Conservation (phyloP, 768 basidiomycete species). For the Pulveroboletus sp. region DNA sequence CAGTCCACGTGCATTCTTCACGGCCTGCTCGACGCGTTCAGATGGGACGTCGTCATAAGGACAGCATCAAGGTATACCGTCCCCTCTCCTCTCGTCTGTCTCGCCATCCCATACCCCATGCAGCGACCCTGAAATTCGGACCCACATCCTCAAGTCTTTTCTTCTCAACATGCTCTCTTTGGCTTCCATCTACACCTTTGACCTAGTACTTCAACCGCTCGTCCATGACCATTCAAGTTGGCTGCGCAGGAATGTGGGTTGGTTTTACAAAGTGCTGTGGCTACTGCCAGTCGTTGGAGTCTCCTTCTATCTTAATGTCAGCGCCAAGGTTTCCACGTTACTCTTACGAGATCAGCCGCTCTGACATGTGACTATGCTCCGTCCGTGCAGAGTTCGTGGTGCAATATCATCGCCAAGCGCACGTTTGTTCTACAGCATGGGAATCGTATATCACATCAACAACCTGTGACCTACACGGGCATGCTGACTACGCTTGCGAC, state of each 20-base stretch:
- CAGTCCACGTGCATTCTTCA: constrained; percentile 55
- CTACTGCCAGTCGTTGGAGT: constrained; percentile 68
- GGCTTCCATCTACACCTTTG: constrained; percentile 71
- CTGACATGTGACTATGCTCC: constrained; percentile 6
- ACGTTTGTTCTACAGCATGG: constrained; percentile 72
- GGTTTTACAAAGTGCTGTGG: constrained; percentile 78
- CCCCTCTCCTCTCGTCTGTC: constrained; percentile 5
- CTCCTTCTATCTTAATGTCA: constrained; percentile 80
- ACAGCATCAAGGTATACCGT: constrained; percentile 53
- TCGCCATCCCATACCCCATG: constrained; percentile 9
- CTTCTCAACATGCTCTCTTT: constrained; percentile 69
- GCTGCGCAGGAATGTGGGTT: constrained; percentile 67
- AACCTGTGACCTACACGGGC: constrained; percentile 59
- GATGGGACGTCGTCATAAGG: constrained; percentile 61
- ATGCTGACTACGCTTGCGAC: constrained; percentile 72
- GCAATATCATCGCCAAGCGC: constrained; percentile 67
- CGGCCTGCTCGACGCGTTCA: constrained; percentile 67
- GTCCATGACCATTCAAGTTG: constrained; percentile 58
- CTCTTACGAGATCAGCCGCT: constrained; percentile 6
- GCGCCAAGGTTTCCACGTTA: constrained; percentile 24
- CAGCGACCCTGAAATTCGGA: constrained; percentile 74
- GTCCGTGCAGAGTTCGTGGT: constrained; percentile 64
- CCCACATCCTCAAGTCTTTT: constrained; percentile 69
- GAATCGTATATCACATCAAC: constrained; percentile 45
- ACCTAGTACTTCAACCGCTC: constrained; percentile 64